Evolutionary conservation across 2,329 filamentous ascomycete species (phyloP).

Genomic region (Albophoma yamanashiensis): DNA sequence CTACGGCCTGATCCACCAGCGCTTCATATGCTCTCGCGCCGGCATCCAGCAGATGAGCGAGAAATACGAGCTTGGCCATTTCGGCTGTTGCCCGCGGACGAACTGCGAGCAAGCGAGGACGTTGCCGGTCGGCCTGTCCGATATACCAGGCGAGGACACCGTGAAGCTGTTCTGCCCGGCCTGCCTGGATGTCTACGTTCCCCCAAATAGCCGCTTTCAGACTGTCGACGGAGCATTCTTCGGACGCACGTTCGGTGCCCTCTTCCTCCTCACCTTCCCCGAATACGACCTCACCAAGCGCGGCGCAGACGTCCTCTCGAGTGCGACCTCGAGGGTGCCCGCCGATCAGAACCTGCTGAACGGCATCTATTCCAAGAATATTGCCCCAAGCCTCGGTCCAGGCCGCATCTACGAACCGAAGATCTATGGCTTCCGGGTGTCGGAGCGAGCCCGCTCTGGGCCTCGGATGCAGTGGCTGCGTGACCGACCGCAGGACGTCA

Average conservation of each 20-base stretch:
- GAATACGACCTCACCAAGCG: slow-evolving; percentile 81
- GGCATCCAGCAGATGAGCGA: slow-evolving; percentile 99
- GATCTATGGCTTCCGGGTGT: slow-evolving; percentile 95
- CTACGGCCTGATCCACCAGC: slow-evolving; percentile 95
- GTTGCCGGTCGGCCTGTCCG: slow-evolving; percentile 84
- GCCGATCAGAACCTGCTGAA: slow-evolving; percentile 56
- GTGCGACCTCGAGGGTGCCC: slow-evolving; percentile 19
- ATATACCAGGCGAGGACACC: slow-evolving; percentile 92
- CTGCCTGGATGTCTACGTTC: slow-evolving; percentile 93
- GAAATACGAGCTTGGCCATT: slow-evolving; percentile 96
- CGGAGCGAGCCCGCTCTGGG: slow-evolving; percentile 78
- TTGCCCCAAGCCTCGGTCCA: slow-evolving; percentile 74
- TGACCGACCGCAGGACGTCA: slow-evolving; percentile 68
- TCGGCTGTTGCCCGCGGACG: slow-evolving; percentile 89
- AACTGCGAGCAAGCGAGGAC: slow-evolving; percentile 86
- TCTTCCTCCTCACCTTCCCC: slow-evolving; percentile 98
- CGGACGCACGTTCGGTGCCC: slow-evolving; percentile 88
- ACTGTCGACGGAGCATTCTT: slow-evolving; percentile 98
- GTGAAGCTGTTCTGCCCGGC: slow-evolving; percentile 98
- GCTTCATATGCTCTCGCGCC: slow-evolving; percentile 91
- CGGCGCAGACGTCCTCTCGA: slow-evolving; percentile 46
- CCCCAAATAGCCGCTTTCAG: slow-evolving; percentile 94
- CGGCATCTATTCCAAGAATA: slow-evolving; percentile 76
- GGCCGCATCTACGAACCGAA: slow-evolving; percentile 85
- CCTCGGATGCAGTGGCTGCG: slow-evolving; percentile 97